Conservation (phyloP, 257 asterid species). For the Eucommia ulmoides region DNA sequence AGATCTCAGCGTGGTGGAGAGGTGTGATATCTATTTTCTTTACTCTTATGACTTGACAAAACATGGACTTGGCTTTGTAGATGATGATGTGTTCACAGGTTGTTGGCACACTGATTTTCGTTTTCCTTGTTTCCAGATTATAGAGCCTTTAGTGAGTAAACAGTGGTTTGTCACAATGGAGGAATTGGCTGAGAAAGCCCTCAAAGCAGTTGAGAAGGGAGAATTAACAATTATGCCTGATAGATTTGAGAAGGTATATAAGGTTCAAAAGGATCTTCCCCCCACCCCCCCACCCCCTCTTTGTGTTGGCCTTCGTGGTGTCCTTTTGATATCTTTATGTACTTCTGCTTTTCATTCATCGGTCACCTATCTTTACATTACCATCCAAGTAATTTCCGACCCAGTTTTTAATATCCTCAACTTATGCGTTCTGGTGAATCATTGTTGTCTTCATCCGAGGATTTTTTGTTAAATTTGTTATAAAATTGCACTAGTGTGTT, state of each 20-base stretch:
- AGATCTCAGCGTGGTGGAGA: slow-evolving; percentile 99
- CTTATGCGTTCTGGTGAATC: not conserved
- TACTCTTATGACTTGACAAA: slow-evolving; percentile 5
- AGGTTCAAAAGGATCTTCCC: too few species aligned
- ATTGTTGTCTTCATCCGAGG: not conserved
- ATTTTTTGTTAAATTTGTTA: not conserved
- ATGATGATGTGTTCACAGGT: too few species aligned
- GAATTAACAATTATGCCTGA: slow-evolving; percentile 85
- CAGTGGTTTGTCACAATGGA: slow-evolving; percentile 99
- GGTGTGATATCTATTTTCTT: slow-evolving; percentile 28
- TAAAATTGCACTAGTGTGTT: not conserved
- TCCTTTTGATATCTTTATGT: not conserved
- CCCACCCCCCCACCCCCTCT: too few species aligned
- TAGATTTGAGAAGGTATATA: slow-evolving; percentile 83
- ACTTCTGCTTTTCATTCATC: too few species aligned
- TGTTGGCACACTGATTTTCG: too few species aligned
- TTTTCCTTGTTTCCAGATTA: slow-evolving; percentile 42
- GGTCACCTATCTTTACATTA: too few species aligned
- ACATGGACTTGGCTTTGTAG: slow-evolving; percentile 8
- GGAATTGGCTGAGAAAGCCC: slow-evolving; percentile 92
- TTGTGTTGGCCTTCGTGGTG: not conserved
- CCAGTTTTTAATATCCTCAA: too few species aligned
- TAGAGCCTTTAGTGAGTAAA: slow-evolving; percentile 95
- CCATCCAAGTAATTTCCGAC: not conserved
- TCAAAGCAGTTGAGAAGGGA: slow-evolving; percentile 73